Base-by-base conservation (phyloP, 371 early-diverging fungal species). In the Blakeslea trispora region DNA sequence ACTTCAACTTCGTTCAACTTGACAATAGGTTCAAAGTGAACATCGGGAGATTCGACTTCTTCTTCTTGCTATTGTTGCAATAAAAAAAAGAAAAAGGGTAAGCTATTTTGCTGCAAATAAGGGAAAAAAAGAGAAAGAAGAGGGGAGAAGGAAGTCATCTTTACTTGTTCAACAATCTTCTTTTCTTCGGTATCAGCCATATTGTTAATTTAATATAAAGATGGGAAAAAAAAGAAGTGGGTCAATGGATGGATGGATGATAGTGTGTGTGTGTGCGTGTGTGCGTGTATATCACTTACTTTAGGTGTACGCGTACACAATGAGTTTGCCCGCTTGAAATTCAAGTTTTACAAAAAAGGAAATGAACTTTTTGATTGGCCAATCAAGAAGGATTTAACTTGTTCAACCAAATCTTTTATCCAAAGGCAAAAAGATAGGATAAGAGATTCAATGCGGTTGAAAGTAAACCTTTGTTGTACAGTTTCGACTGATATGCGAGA, bases 21-120 rank as follows among this genome's bases (percentile, higher is more conserved):
- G 80, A 97, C 75, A 57, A 98, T 81, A 23, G 98, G 97, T 69
- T 96, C 96, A 75, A 98, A 97, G 75, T 97, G 94, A 53, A 96
- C 91, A 55, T 97, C 96, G 51, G 88, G 78, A 57, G 90, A 91
- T 52, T 88, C 83, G n/a, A 83, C 93, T 61, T 85, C 92, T 64
- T 92, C 90, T 55, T 87, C 89, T 74, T 73, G 70, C 61, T 50
- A 50, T 45, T 34, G n/a, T n/a, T n/a, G n/a, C n/a, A n/a, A 13
- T n/a, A 18, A 41, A 28, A 21, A 31, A 13, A 37, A 37, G 32
- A 6, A 32, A 6, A 5, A 32, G 5, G 5, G 5, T 48, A 56
- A 46, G 49, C 14, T n/a, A n/a, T n/a, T n/a, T n/a, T n/a, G n/a
- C n/a, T n/a, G n/a, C n/a, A n/a, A n/a, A n/a, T n/a, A n/a, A n/a